phyloP scores from a whole-genome alignment of 108 stramenopile species.

The Cyclotella choctawhatcheeana region DNA sequence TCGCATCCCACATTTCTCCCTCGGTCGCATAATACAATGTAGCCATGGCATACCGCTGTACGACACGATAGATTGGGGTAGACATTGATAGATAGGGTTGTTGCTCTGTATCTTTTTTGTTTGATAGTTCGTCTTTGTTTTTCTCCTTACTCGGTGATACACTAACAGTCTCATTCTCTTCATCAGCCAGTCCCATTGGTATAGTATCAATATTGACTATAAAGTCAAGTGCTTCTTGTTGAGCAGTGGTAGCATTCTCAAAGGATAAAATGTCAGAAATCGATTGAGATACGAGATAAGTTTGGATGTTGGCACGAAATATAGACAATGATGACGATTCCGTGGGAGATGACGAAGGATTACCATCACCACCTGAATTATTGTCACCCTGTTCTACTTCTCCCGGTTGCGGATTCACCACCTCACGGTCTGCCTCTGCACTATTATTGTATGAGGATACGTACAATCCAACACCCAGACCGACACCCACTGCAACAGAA shows the following conservation, averaged over 20 bases:
- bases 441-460: constrained; percentile 10
- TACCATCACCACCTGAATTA: background rate
- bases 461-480: constrained; percentile 40
- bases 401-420: background rate
- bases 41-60: constrained; percentile 41
- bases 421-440: background rate
- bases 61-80: constrained; percentile 45
- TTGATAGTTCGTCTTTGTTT: background rate
- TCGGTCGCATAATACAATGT: constrained; percentile 52
- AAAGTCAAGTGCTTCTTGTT: constrained; percentile 41
- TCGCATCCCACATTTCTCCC: constrained; percentile 37
- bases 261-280: constrained; percentile 35
- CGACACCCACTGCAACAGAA: constrained; percentile 30
- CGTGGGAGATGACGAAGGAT: background rate
- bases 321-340: background rate
- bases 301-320: no score
- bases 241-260: constrained; percentile 31
- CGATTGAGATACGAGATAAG: no score
- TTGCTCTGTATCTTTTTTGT: background rate
- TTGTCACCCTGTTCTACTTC: background rate
- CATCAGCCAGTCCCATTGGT: constrained; percentile 10
- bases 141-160: background rate
- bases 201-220: constrained; percentile 28
- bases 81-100: constrained; percentile 22
- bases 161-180: background rate